Evolutionary conservation across 1,284 basidiomycete genomes (phyloP), one percentile per base, ranked within the genome.

Genomic region (Golubevia sp.): DNA sequence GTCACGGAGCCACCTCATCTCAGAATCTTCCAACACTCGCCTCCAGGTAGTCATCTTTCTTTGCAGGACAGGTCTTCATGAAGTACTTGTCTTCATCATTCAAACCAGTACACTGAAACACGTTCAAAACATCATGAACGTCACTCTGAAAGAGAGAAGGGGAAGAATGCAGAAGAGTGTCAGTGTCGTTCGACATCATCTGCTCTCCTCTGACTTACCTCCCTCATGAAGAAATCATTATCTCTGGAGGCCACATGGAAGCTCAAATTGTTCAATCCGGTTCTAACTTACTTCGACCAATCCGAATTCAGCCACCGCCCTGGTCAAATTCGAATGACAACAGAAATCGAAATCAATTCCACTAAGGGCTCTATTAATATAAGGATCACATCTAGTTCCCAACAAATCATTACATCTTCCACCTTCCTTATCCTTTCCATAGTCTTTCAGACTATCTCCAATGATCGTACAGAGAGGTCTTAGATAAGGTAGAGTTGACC

Each of bases 401-500:
- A 67, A 44, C 23, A 67, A 51, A 52, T 67, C 66, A 27, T 67
- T 61, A 8, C 60, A 61, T 8, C 66, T 21, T 18, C 66, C 66
- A 3, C 66, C 66, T 49, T 67, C 62, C 3, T 26, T 53, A n/a
- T 67, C 66, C 21, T 51, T 15, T 13, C 63, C 66, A 38, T 64
- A 67, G 21, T 55, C 38, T 25, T 30, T 27, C 2, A 67, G 48
- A 1, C 61, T 57, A 30, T 67, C 66, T 7, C 59, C 62, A 1
- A 62, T 67, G 59, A 67, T 64, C 11, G 66, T 67, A 44, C 66
- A 67, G 27, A 67, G 56, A 5, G 66, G 66, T 30, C 66, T 56
- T 7, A 67, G 58, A 49, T 67, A 67, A 4, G 66, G 66, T n/a
- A 64, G 48, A 30, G 60, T 64, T 30, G 56, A 59, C 66, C 66